Percentiles rank a stretch among this genome's conserved stretches.
Conservation (phyloP, 805 yeast species). For the Wickerhamia fluorescens region DNA sequence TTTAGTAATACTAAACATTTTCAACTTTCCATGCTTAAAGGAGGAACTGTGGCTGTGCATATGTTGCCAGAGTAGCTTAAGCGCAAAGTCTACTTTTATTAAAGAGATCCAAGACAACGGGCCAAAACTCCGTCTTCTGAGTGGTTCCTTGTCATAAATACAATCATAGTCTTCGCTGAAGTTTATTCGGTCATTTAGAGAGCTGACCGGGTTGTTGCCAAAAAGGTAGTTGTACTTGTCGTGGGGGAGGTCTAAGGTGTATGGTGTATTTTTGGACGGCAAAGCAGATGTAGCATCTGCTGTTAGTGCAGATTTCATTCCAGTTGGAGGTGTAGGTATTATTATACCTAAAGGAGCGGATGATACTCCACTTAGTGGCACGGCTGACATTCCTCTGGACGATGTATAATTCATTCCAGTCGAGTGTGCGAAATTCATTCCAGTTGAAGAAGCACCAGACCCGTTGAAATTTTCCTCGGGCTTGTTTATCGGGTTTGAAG, state of each 20-base stretch:
- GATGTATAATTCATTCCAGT: too few species aligned
- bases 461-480: too few species aligned
- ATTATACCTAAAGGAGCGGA: too few species aligned
- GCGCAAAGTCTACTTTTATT: slow-evolving; percentile 20
- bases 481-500: too few species aligned
- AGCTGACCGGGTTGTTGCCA: slow-evolving; percentile 10
- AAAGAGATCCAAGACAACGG: slow-evolving; percentile 45
- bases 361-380: too few species aligned
- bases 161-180: slow-evolving; percentile 36
- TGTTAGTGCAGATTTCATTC: too few species aligned
- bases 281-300: too few species aligned
- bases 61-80: slow-evolving; percentile 12
- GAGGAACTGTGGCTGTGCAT: slow-evolving; percentile 5
- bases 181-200: slow-evolving; percentile 24
- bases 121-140: slow-evolving; percentile 41
- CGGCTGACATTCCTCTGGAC: too few species aligned
- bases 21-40: slow-evolving; percentile 2
- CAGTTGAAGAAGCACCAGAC: too few species aligned
- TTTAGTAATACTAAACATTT: slow-evolving; percentile 1
- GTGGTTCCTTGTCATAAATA: slow-evolving; percentile 29
- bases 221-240: slow-evolving; percentile 1
- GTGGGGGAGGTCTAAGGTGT: neutral
- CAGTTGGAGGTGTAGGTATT: too few species aligned
- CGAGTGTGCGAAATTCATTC: too few species aligned
- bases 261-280: too few species aligned